Base-by-base conservation (phyloP, 164 flowering plant genomes). In the Amborella trichopoda region DNA sequence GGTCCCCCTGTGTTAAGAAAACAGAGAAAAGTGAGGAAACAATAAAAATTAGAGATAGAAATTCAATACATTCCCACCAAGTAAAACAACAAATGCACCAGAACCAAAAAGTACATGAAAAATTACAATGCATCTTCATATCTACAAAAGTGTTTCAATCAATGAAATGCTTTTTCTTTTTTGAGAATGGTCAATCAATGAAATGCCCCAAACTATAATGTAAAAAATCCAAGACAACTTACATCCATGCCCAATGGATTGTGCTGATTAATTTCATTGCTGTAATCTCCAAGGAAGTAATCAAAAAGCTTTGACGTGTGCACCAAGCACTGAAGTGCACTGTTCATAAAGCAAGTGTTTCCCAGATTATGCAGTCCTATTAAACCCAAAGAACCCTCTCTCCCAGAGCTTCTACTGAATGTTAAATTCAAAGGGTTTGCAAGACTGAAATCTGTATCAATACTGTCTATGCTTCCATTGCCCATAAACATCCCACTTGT, bases 261-360 rank as follows among this genome's bases (percentile, higher is more conserved):
- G 39, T 74, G 83, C 48, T 46, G 65, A 52, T 90, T 83, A 59
- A 83, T 76, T 72, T 86, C 98, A 58, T 53, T 68, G 46, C 48
- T 67, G 63, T 84, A 87, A 54, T 90, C 94, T 44, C 83, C 89
- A 47, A 83, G 85, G 45, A 91, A 83, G 62, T 76, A 91, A 60
- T 84, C 84, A 49, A 70, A 81, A 40, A 88, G 70, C 2, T 74
- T 80, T 2, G 89, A 84, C 9, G 99, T 93, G 50, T 93, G 99
- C 52, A 78, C 83, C 51, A 93, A 73, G 65, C 99, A 93, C 44
- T 93, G 99, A 56, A 91, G 52, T 26, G 99, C 69, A 69, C 96
- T 91, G 64, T 91, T 91, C 99, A 91, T 91, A 61, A 91, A 93
- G 61, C 99, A 93, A 60, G 99, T 93, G 56, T 93, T 93, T 45